A percentile compares a stretch with the other conserved stretches of the same genome.
Evolutionary conservation across 352 stramenopile species (phyloP).

Genomic region (Pythium dissimile): DNA sequence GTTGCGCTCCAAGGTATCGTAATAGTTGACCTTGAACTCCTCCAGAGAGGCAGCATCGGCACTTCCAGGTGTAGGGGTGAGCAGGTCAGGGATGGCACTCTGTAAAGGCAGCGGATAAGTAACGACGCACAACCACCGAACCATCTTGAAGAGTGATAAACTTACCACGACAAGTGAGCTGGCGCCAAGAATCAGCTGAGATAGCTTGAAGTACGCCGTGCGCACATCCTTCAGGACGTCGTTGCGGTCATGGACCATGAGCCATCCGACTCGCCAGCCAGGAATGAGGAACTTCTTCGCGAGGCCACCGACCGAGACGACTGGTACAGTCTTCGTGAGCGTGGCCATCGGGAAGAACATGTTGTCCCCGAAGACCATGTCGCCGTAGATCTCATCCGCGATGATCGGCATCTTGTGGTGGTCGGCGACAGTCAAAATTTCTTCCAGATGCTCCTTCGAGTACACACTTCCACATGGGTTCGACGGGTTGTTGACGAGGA

Average conservation of each 20-base stretch:
- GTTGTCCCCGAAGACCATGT: slow-evolving; percentile 76
- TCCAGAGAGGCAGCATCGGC: slow-evolving; percentile 55
- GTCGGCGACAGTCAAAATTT: slow-evolving; percentile 74
- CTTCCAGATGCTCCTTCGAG: slow-evolving; percentile 75
- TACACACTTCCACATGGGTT: slow-evolving; percentile 96
- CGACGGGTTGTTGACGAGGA: slow-evolving; percentile 94
- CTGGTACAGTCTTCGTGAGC: slow-evolving; percentile 75
- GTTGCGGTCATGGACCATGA: slow-evolving; percentile 92
- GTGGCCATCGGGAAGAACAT: slow-evolving; percentile 82
- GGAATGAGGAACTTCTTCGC: slow-evolving; percentile 96
- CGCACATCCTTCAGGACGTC: slow-evolving; percentile 78
- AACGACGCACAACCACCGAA: not conserved
- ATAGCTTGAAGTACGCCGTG: slow-evolving; percentile 87
- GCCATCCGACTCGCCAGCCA: slow-evolving; percentile 94
- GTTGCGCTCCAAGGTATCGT: slow-evolving; percentile 83
- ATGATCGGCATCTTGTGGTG: slow-evolving; percentile 92
- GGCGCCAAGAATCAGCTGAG: slow-evolving; percentile 91
- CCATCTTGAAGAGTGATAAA: not conserved
- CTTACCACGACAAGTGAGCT: slow-evolving; percentile 85
- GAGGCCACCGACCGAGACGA: slow-evolving; percentile 82
- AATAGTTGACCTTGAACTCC: slow-evolving; percentile 84
- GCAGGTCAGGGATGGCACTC: slow-evolving; percentile 77
- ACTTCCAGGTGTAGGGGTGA: slow-evolving; percentile 62
- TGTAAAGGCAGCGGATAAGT: slow-evolving; percentile 16
- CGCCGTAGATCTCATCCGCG: slow-evolving; percentile 84